Percentiles rank a stretch among this genome's conserved stretches.
Conservation (phyloP, 225 moss, liverwort and hornwort genomes). For the Pseudoscleropodium purum region DNA sequence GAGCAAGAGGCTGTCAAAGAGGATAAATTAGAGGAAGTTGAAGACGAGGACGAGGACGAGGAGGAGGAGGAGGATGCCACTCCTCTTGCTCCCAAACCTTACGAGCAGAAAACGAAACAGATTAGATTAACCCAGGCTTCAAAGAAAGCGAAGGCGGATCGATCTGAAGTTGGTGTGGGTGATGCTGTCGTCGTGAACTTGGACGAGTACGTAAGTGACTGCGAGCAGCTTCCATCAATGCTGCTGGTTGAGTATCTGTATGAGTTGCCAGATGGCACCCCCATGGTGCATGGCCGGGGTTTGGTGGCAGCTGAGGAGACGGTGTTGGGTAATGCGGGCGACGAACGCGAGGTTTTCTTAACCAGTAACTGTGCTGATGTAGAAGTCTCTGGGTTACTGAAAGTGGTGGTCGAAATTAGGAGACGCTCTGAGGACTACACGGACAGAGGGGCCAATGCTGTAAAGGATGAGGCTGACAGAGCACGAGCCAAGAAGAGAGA, state of each 20-base stretch:
- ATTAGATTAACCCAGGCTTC: constrained; percentile 8
- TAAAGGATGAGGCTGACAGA: constrained; percentile 56
- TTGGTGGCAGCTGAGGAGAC: constrained; percentile 59
- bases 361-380: constrained; percentile 70
- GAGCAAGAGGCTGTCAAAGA: constrained; percentile 5
- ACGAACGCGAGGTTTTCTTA: constrained; percentile 72
- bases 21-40: constrained; percentile 45
- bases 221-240: constrained; percentile 30
- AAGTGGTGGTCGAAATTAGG: constrained; percentile 41
- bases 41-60: constrained; percentile 47
- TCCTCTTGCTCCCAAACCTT: constrained; percentile 15
- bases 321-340: constrained; percentile 73
- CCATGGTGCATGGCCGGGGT: constrained; percentile 86
- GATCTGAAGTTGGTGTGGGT: constrained; percentile 42
- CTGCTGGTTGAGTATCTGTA: constrained; percentile 84
- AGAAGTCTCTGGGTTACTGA: constrained; percentile 39
- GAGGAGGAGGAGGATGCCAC: constrained; percentile 53
- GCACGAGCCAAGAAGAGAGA: constrained; percentile 49
- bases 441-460: constrained; percentile 57
- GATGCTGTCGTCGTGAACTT: constrained; percentile 50
- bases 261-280: constrained; percentile 35
- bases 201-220: constrained; percentile 28
- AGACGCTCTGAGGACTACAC: constrained; percentile 56
- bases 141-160: constrained; percentile 26
- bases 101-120: constrained; percentile 28